Evolutionary conservation across 208 protist genomes (phyloP).

Genomic region (Angomonas ambiguus): DNA sequence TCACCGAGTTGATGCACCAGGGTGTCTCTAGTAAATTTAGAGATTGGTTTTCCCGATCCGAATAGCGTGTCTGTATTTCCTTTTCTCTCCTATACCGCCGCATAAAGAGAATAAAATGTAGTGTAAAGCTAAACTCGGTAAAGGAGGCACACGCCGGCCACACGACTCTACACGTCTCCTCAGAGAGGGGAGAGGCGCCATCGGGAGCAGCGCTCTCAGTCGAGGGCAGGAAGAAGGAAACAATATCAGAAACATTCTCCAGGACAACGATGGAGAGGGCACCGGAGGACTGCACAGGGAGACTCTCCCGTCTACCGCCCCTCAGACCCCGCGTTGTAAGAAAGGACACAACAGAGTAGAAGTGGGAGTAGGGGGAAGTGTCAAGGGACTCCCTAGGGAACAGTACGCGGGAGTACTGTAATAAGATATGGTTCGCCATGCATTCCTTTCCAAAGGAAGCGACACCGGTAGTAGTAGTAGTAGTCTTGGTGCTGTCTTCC

Average conservation of each 20-base stretch:
- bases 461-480: too few relatives aligned
- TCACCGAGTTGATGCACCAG: neutral
- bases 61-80: neutral
- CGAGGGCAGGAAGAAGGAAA: neutral
- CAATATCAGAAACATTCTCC: neutral
- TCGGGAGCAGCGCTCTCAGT: neutral
- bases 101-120: neutral
- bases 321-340: too few relatives aligned
- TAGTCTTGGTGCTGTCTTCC: too few relatives aligned
- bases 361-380: neutral
- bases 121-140: neutral
- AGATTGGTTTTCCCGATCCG: neutral
- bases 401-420: neutral
- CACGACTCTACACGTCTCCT: neutral
- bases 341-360: neutral
- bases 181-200: too few relatives aligned
- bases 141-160: neutral
- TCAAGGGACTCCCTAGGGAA: neutral
- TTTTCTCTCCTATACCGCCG: neutral
- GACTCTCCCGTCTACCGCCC: too few relatives aligned
- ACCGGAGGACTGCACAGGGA: too few relatives aligned
- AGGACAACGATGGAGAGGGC: neutral
- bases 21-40: neutral
- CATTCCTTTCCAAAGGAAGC: neutral
- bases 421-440: neutral